Evolutionary conservation across 805 yeast genomes (phyloP).

Genomic region (Hanseniaspora guilliermondii): DNA sequence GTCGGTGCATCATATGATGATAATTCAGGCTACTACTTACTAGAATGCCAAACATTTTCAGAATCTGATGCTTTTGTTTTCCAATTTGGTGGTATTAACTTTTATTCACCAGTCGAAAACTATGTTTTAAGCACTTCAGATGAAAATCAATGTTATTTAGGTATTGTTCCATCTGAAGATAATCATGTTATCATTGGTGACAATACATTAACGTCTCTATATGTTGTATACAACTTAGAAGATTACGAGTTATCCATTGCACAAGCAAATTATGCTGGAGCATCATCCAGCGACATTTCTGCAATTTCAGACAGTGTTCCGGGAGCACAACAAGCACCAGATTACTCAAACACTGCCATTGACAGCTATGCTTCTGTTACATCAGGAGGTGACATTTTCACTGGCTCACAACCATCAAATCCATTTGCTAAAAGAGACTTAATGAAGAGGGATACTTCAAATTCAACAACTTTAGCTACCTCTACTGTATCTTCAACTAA

Average conservation of each 20-base stretch:
- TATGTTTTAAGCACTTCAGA: slow-evolving; percentile 19
- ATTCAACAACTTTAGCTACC: not conserved
- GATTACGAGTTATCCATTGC: slow-evolving; percentile 46
- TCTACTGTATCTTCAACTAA: not conserved
- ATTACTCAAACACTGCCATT: slow-evolving; percentile 36
- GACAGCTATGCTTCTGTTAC: slow-evolving; percentile 18
- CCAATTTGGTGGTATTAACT: slow-evolving; percentile 48
- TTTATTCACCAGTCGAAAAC: slow-evolving; percentile 37
- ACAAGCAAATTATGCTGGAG: slow-evolving; percentile 27
- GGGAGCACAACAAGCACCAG: slow-evolving; percentile 36
- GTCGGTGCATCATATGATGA: slow-evolving; percentile 36
- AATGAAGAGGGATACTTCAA: not conserved
- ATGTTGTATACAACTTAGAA: slow-evolving; percentile 53
- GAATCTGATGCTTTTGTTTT: slow-evolving; percentile 31
- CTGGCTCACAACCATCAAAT: slow-evolving; percentile 12
- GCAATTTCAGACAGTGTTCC: slow-evolving; percentile 29
- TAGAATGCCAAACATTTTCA: slow-evolving; percentile 31
- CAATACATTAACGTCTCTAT: slow-evolving; percentile 44
- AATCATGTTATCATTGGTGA: slow-evolving; percentile 39
- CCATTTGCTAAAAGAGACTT: slow-evolving; percentile 4
- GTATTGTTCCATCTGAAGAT: slow-evolving; percentile 29
- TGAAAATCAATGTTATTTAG: slow-evolving; percentile 33
- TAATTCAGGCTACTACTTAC: slow-evolving; percentile 34
- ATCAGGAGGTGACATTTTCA: slow-evolving; percentile 24
- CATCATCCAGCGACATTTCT: slow-evolving; percentile 18